These are phyloP conservation scores for Marvania coccoides DNA, from an alignment of 139 green algal genomes.

Conservation along the genomic window DNA sequence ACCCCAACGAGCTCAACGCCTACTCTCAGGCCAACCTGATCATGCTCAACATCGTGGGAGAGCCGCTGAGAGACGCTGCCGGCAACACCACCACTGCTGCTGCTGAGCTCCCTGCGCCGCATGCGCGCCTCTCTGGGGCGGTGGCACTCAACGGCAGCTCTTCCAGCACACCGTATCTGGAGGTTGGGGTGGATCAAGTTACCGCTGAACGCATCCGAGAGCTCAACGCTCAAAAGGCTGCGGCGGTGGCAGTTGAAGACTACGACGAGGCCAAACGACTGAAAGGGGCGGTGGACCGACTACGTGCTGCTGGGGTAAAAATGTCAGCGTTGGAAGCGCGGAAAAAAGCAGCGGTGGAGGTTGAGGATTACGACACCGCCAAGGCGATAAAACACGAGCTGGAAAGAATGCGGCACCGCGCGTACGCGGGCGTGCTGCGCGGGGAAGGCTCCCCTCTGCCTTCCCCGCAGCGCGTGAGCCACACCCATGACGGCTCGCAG, in stretches of 20 bases:
- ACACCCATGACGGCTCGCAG: no score
- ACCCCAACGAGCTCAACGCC: constrained; percentile 87
- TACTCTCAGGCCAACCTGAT: constrained; percentile 78
- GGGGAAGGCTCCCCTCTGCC: no score
- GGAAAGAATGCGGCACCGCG: constrained; percentile 49
- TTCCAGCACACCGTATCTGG: neutral
- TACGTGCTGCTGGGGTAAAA: constrained; percentile 27
- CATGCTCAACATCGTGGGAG: constrained; percentile 78
- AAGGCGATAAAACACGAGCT: constrained; percentile 83
- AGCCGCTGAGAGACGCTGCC: constrained; percentile 25
- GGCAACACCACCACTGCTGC: constrained; percentile 23
- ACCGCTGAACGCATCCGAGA: constrained; percentile 56
- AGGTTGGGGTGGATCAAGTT: constrained; percentile 12
- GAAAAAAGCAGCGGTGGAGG: constrained; percentile 49
- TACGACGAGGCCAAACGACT: constrained; percentile 94
- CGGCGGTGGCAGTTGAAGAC: constrained; percentile 76
- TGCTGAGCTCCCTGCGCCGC: constrained; percentile 14
- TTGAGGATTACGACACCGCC: constrained; percentile 90
- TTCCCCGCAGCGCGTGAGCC: no score
- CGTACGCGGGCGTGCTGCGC: no score
- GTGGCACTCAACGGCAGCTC: neutral
- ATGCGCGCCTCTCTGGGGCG: neutral
- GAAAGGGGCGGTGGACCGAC: constrained; percentile 37
- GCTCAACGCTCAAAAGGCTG: constrained; percentile 58
- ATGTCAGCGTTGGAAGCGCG: constrained; percentile 64